Percentiles rank a stretch among this genome's conserved stretches.
Evolutionary conservation across 192 early-diverging fungal genomes (phyloP).

Genomic region (Dispira simplex): DNA sequence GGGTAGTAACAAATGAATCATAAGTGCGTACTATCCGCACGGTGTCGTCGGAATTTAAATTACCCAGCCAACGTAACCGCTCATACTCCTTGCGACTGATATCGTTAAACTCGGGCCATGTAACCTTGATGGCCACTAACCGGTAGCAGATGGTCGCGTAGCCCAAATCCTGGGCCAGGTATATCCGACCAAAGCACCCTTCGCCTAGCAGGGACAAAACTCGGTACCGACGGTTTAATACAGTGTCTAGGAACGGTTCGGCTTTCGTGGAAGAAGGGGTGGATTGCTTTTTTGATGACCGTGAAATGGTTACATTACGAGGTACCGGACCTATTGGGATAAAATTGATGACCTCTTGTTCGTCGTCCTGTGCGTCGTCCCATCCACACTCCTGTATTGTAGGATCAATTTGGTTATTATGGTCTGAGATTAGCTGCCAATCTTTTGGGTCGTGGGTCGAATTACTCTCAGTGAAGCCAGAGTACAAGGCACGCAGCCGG

Average conservation of each 20-base stretch:
- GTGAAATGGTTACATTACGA: no score
- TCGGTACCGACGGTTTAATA: background rate
- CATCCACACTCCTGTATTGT: background rate
- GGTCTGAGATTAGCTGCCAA: no score
- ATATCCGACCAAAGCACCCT: conserved; percentile 26
- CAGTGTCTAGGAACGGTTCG: background rate
- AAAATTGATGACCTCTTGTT: background rate
- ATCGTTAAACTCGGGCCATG: background rate
- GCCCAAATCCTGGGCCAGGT: conserved; percentile 6
- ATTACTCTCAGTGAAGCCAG: no score
- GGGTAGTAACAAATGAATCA: background rate
- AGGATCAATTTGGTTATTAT: no score
- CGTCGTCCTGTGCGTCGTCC: background rate
- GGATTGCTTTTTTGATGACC: no score
- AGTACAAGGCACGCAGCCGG: no score
- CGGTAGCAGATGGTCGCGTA: background rate
- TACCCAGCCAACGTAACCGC: background rate
- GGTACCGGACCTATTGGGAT: background rate
- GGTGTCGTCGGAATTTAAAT: background rate
- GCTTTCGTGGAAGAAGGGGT: no score
- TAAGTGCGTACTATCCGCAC: background rate
- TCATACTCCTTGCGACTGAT: background rate
- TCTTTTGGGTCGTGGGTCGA: no score
- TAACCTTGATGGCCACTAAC: background rate
- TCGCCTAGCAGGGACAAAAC: conserved; percentile 12